A percentile compares a stretch with the other conserved stretches of the same genome.
phyloP scores from a whole-genome alignment of 2,329 filamentous ascomycete species.

The Drechslerella coelobrocha region DNA sequence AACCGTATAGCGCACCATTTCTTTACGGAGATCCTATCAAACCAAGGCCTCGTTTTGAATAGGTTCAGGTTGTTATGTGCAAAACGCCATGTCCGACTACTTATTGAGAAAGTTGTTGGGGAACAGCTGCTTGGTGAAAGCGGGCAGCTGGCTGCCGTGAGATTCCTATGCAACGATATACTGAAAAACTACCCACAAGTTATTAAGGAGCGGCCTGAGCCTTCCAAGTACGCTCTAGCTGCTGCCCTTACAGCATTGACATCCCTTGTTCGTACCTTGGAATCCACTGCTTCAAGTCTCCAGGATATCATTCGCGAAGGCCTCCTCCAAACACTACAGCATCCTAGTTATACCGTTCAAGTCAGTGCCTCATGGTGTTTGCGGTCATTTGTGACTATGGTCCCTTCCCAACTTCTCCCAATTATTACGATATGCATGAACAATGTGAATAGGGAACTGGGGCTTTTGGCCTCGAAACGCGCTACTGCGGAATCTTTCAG shows the following conservation, averaged over 20 bases:
- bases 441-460: conserved; percentile 84
- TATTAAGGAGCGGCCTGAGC: conserved; percentile 84
- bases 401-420: conserved; percentile 87
- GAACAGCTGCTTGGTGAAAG: conserved; percentile 84
- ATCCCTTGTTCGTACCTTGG: conserved; percentile 78
- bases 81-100: conserved; percentile 80
- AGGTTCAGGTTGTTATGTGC: conserved; percentile 86
- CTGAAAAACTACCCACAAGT: conserved; percentile 94
- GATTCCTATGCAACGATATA: conserved; percentile 81
- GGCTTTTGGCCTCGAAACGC: conserved; percentile 74
- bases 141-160: conserved; percentile 82
- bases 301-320: conserved; percentile 86
- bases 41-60: conserved; percentile 77
- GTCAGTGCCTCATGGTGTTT: conserved; percentile 86
- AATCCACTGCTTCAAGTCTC: conserved; percentile 78
- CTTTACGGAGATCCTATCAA: conserved; percentile 78
- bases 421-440: conserved; percentile 97
- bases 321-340: conserved; percentile 85
- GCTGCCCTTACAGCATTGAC: conserved; percentile 79
- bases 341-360: conserved; percentile 95
- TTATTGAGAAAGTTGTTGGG: conserved; percentile 84
- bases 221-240: conserved; percentile 83
- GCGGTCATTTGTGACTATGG: conserved; percentile 85
- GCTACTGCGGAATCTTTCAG: conserved; percentile 70
- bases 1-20: conserved; percentile 80